Conservation (phyloP, 1,284 basidiomycete species). For the Singerocomus inundabilis region DNA sequence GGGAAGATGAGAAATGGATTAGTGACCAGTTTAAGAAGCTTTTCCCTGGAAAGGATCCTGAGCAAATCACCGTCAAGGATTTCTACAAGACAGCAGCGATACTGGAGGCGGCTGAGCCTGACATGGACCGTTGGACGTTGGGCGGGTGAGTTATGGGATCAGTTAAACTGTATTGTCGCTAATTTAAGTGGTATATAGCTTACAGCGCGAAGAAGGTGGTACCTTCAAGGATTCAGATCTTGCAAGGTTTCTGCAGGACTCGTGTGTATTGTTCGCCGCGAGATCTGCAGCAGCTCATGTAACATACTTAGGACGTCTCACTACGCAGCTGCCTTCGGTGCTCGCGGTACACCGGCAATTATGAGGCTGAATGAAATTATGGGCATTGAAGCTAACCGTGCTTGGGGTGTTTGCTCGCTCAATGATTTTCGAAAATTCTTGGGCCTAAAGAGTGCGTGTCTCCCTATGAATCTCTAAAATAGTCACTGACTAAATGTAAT, state of each 20-base stretch:
- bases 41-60: conserved; percentile 54
- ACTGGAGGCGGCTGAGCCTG: conserved; percentile 42
- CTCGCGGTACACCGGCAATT: conserved; percentile 69
- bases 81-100: conserved; percentile 52
- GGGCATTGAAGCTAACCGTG: conserved; percentile 74
- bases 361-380: conserved; percentile 82
- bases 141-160: conserved; percentile 43
- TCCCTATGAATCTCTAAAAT: too few species aligned
- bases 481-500: not conserved
- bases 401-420: conserved; percentile 82
- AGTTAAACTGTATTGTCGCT: not conserved
- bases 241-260: conserved; percentile 62
- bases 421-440: conserved; percentile 86
- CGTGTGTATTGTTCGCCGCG: conserved; percentile 44
- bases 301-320: conserved; percentile 55
- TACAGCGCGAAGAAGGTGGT: conserved; percentile 60
- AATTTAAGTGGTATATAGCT: conserved; percentile 34
- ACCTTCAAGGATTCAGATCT: conserved; percentile 72
- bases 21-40: conserved; percentile 44
- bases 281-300: conserved; percentile 1
- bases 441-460: conserved; percentile 65
- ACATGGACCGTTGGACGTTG: conserved; percentile 66
- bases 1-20: conserved; percentile 70
- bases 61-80: conserved; percentile 55
- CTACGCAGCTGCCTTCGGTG: conserved; percentile 76